A percentile compares a stretch with the other conserved stretches of the same genome.
Conservation (phyloP, 148 eudicot genomes). For the Chenopodium suecicum region DNA sequence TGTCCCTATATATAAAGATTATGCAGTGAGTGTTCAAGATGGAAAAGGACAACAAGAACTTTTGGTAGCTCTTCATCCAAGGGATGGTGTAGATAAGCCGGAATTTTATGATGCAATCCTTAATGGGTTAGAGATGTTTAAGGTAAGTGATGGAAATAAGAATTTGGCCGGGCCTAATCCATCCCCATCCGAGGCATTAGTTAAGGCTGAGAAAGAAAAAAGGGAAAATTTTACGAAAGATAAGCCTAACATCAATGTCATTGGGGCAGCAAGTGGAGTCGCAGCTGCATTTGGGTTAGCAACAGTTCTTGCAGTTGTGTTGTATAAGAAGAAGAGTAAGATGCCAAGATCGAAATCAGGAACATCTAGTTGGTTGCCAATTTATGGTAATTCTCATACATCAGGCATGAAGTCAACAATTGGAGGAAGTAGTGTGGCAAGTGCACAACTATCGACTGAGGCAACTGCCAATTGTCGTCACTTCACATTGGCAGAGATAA, state of each 20-base stretch:
- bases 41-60: slow-evolving; percentile 30
- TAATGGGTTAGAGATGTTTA: slow-evolving; percentile 85
- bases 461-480: slow-evolving; percentile 54
- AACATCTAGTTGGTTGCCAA: slow-evolving; percentile 44
- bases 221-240: slow-evolving; percentile 25
- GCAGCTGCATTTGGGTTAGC: slow-evolving; percentile 45
- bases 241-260: slow-evolving; percentile 34
- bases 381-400: slow-evolving; percentile 39
- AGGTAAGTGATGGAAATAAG: slow-evolving; percentile 46
- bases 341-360: slow-evolving; percentile 38
- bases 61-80: slow-evolving; percentile 53
- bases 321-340: slow-evolving; percentile 36
- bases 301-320: slow-evolving; percentile 31
- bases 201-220: slow-evolving; percentile 32
- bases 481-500: slow-evolving; percentile 45
- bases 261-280: slow-evolving; percentile 45
- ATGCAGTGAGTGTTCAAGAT: slow-evolving; percentile 39
- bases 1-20: slow-evolving; percentile 57
- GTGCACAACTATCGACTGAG: slow-evolving; percentile 45
- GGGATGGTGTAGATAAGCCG: slow-evolving; percentile 30
- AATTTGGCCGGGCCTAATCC: slow-evolving; percentile 58
- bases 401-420: slow-evolving; percentile 36
- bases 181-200: slow-evolving; percentile 31
- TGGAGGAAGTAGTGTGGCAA: slow-evolving; percentile 37
- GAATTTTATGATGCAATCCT: slow-evolving; percentile 58